Percentiles rank a stretch among this genome's conserved stretches.
Conservation (phyloP, 176 grass and related monocot species). For the Bonia amplexicaulis region DNA sequence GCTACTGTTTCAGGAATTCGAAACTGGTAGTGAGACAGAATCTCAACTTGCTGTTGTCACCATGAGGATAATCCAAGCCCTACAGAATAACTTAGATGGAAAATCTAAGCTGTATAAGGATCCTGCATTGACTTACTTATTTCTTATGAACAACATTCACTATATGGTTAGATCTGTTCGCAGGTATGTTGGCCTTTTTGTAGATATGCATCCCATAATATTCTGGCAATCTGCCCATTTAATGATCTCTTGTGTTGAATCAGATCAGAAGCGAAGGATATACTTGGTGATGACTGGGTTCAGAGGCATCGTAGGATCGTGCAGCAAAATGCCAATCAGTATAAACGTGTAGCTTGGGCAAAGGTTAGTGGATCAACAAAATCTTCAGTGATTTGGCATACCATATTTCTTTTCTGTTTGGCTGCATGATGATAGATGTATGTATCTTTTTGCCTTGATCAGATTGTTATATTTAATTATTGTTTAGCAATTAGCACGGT, state of each 20-base stretch:
- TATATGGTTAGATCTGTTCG: constrained; percentile 98
- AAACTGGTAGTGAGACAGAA: constrained; percentile 58
- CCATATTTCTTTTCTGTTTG: constrained; percentile 1
- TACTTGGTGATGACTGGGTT: constrained; percentile 98
- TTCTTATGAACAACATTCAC: constrained; percentile 98
- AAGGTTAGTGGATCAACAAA: constrained; percentile 50
- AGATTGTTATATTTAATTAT: neutral
- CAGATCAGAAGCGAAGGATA: constrained; percentile 98
- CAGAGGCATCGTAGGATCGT: constrained; percentile 96
- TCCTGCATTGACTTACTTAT: constrained; percentile 70
- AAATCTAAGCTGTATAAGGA: constrained; percentile 96
- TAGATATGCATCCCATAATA: neutral
- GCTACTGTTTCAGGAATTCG: constrained; percentile 87
- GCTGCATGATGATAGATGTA: neutral
- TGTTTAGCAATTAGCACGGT: neutral
- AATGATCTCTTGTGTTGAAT: neutral
- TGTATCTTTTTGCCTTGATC: neutral
- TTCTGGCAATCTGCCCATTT: neutral
- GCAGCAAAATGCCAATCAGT: constrained; percentile 97
- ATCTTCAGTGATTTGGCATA: neutral
- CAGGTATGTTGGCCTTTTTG: constrained; percentile 48
- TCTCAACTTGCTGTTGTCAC: constrained; percentile 89
- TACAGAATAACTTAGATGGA: constrained; percentile 92
- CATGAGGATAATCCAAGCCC: constrained; percentile 95
- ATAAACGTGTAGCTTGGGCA: constrained; percentile 95